These are phyloP conservation scores for Penicillium antarcticum DNA, from an alignment of 495 filamentous ascomycete species.

Conservation along the genomic window DNA sequence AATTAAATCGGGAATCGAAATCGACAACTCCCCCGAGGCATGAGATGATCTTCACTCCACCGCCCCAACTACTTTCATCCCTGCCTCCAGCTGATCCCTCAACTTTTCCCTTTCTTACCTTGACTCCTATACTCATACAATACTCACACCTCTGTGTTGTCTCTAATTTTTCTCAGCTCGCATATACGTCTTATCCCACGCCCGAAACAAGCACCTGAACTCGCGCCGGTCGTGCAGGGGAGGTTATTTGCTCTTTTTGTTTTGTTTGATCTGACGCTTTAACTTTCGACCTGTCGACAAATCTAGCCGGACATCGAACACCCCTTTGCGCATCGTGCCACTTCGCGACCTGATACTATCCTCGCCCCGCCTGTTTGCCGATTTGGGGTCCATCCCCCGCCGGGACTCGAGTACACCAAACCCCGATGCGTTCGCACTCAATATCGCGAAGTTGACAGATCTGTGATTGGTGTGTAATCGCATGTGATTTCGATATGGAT, in stretches of 20 bases:
- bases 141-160: neutral
- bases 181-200: neutral
- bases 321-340: neutral
- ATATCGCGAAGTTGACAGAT: slow-evolving; percentile 6
- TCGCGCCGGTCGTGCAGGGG: slow-evolving; percentile 24
- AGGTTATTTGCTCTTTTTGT: slow-evolving; percentile 5
- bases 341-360: neutral
- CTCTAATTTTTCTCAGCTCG: neutral
- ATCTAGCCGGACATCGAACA: neutral
- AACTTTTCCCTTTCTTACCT: slow-evolving; percentile 6
- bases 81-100: slow-evolving; percentile 16
- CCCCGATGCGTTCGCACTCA: slow-evolving; percentile 18
- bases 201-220: slow-evolving; percentile 6
- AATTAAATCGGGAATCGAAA: neutral
- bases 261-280: neutral
- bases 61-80: slow-evolving; percentile 15
- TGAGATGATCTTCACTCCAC: slow-evolving; percentile 11
- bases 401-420: slow-evolving; percentile 2
- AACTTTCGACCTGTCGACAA: neutral
- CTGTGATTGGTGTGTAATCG: slow-evolving; percentile 13
- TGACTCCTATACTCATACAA: neutral
- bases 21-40: neutral
- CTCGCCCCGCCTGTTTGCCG: neutral
- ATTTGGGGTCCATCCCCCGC: slow-evolving; percentile 4
- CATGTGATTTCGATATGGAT: slow-evolving; percentile 22